A percentile compares a stretch with the other conserved stretches of the same genome.
phyloP scores from a whole-genome alignment of 2,329 filamentous ascomycete species.

The Penicillium sp. region DNA sequence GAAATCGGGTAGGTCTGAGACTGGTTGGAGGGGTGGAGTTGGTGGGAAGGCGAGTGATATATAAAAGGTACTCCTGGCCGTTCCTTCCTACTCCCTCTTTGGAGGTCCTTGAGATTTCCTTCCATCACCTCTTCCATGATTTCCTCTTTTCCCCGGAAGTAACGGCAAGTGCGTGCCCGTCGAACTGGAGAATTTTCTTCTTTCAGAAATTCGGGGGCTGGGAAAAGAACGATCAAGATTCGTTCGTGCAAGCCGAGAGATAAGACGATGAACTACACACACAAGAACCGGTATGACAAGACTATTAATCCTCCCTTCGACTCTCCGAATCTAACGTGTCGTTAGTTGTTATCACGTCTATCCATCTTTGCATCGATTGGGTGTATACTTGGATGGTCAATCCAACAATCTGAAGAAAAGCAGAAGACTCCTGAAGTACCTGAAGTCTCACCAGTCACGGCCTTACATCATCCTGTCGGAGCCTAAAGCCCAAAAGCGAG shows the following conservation, averaged over 20 bases:
- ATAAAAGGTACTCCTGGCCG: slow-evolving; percentile 13
- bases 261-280: slow-evolving; percentile 20
- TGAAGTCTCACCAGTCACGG: slow-evolving; percentile 10
- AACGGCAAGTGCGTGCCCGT: neutral
- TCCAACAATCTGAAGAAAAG: neutral
- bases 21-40: slow-evolving; percentile 14
- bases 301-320: neutral
- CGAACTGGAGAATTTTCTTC: neutral
- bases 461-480: slow-evolving; percentile 20
- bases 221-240: slow-evolving; percentile 15
- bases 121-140: neutral
- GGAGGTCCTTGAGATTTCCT: neutral
- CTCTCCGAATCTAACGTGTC: neutral
- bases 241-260: slow-evolving; percentile 13
- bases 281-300: slow-evolving; percentile 16
- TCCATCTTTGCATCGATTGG: neutral
- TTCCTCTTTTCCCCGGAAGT: neutral
- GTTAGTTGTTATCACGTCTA: neutral
- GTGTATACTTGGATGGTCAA: neutral
- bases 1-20: slow-evolving; percentile 6
- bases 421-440: slow-evolving; percentile 2
- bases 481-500: slow-evolving; percentile 22
- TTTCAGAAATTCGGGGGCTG: slow-evolving; percentile 23
- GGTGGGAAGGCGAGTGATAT: slow-evolving; percentile 13
- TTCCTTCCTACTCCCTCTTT: slow-evolving; percentile 7